A percentile compares a stretch with the other conserved stretches of the same genome.
phyloP scores from a whole-genome alignment of 2,329 filamentous ascomycete genomes.

The Colletotrichum theobromicola region DNA sequence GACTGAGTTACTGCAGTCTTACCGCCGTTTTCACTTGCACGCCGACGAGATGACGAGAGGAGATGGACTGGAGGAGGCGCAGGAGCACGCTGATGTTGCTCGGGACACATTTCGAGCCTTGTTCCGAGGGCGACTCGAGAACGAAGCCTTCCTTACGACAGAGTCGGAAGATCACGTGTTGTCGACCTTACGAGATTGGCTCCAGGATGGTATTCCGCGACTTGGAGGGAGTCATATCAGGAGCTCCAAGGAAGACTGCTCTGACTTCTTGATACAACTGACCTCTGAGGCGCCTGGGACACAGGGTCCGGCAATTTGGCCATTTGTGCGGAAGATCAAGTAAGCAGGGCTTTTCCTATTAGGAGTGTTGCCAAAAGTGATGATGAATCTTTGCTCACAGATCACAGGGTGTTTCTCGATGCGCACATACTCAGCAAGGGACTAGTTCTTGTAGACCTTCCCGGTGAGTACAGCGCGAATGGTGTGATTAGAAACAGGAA shows the following conservation, averaged over 20 bases:
- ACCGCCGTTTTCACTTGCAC: conserved; percentile 38
- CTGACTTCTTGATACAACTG: conserved; percentile 35
- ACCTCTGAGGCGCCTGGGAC: conserved; percentile 36
- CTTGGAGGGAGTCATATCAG: neutral
- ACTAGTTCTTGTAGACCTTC: conserved; percentile 53
- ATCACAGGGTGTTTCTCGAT: conserved; percentile 43
- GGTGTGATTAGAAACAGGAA: neutral
- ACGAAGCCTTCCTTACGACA: conserved; percentile 26
- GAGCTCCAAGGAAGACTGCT: conserved; percentile 32
- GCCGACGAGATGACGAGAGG: conserved; percentile 11
- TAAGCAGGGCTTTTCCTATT: conserved; percentile 22
- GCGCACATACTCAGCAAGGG: conserved; percentile 53
- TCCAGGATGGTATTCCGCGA: neutral
- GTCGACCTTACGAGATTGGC: conserved; percentile 1
- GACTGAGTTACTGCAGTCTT: conserved; percentile 37
- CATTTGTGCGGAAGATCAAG: conserved; percentile 49
- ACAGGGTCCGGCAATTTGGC: conserved; percentile 39
- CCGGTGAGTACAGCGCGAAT: conserved; percentile 35
- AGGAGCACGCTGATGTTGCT: conserved; percentile 37
- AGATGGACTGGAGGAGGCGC: conserved; percentile 22
- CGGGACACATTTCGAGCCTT: conserved; percentile 41
- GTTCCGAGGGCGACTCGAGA: conserved; percentile 31
- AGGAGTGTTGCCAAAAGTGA: too few relatives aligned
- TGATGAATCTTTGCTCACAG: rapidly evolving
- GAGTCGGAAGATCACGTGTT: conserved; percentile 28